These are phyloP conservation scores for Pythium chondricola DNA, from an alignment of 352 stramenopile species.

Conservation along the genomic window DNA sequence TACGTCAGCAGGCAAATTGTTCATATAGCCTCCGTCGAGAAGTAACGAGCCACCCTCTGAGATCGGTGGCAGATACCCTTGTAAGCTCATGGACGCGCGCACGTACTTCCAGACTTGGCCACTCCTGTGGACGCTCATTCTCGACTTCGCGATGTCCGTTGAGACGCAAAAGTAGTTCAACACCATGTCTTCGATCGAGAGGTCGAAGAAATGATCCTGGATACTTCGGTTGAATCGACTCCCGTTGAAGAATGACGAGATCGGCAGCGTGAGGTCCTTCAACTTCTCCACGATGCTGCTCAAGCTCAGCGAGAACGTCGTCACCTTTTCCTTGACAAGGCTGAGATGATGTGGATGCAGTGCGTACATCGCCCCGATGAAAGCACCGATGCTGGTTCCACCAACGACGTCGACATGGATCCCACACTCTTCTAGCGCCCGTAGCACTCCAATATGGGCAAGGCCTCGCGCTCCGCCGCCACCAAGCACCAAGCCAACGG, in stretches of 20 bases:
- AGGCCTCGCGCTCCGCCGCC: conserved; percentile 91
- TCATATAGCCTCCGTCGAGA: conserved; percentile 91
- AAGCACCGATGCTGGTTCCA: conserved; percentile 88
- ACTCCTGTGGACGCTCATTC: conserved; percentile 82
- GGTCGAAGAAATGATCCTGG: conserved; percentile 60
- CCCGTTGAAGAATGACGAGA: conserved; percentile 88
- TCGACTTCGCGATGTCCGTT: conserved; percentile 88
- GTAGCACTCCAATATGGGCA: conserved; percentile 92
- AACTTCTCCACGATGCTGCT: conserved; percentile 75
- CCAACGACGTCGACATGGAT: conserved; percentile 93
- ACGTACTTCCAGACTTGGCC: conserved; percentile 88
- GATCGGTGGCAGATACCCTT: conserved; percentile 89
- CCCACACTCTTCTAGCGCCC: conserved; percentile 88
- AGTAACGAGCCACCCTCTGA: conserved; percentile 84
- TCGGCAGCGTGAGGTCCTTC: conserved; percentile 81
- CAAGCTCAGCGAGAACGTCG: conserved; percentile 47
- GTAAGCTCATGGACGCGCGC: conserved; percentile 88
- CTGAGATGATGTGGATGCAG: conserved; percentile 65
- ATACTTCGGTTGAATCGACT: conserved; percentile 78
- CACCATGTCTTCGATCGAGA: conserved; percentile 87
- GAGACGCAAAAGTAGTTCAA: conserved; percentile 92
- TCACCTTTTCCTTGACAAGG: conserved; percentile 51
- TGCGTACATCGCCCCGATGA: conserved; percentile 79
- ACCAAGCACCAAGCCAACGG: conserved; percentile 91
- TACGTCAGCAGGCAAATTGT: conserved; percentile 90